A percentile compares a stretch with the other conserved stretches of the same genome.
Evolutionary conservation across 257 asterid genomes (phyloP).

Genomic region (Pogostemon cablin): DNA sequence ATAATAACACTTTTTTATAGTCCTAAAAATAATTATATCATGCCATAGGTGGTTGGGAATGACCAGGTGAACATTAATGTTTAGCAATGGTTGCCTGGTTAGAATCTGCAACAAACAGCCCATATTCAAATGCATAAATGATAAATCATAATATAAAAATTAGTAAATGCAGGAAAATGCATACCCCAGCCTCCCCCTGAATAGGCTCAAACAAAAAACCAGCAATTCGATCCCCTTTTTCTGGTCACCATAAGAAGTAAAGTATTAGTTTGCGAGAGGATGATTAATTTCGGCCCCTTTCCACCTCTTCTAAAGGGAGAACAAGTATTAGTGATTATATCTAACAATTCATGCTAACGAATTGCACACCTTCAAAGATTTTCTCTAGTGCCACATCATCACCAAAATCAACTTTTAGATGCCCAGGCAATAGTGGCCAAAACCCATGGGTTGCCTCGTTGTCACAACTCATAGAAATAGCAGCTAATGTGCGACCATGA

Average conservation of each 20-base stretch:
- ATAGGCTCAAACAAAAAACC: conserved; percentile 97
- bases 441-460: conserved; percentile 91
- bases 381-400: conserved; percentile 74
- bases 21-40: not conserved
- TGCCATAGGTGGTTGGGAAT: conserved; percentile 12
- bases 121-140: conserved; percentile 1
- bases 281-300: not conserved
- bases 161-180: conserved; percentile 36
- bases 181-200: conserved; percentile 99
- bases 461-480: conserved; percentile 98
- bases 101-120: not conserved
- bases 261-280: conserved; percentile 22
- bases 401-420: conserved; percentile 88
- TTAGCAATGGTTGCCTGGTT: not conserved
- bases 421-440: conserved; percentile 89
- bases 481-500: conserved; percentile 94
- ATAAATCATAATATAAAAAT: not conserved
- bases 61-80: conserved; percentile 8
- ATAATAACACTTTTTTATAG: conserved; percentile 4
- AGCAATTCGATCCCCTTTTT: conserved; percentile 85
- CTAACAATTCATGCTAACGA: conserved; percentile 16
- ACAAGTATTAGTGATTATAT: not conserved
- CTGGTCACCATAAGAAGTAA: conserved; percentile 54
- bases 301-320: conserved; percentile 4
- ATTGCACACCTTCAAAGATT: conserved; percentile 65